Conservation (phyloP, 805 yeast genomes). For the Ogataea dorogensis region DNA sequence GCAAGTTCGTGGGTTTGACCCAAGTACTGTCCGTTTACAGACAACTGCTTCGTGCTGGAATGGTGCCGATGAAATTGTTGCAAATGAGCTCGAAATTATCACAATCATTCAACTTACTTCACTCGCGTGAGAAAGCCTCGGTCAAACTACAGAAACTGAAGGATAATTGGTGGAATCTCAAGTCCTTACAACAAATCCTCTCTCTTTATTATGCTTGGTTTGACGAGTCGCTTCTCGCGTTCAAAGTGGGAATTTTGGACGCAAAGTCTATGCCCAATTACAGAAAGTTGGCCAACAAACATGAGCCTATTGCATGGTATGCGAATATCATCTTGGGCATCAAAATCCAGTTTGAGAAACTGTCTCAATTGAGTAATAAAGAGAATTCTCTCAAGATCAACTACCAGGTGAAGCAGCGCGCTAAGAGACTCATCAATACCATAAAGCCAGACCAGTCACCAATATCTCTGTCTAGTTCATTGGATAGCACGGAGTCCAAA, state of each 20-base stretch:
- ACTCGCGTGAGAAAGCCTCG: conserved; percentile 16
- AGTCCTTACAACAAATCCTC: conserved; percentile 48
- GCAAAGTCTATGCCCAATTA: conserved; percentile 31
- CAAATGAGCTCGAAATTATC: conserved; percentile 37
- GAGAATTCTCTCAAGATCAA: conserved; percentile 56
- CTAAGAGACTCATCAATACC: conserved; percentile 32
- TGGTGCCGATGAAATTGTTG: conserved; percentile 58
- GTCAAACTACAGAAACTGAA: conserved; percentile 24
- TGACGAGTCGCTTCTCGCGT: conserved; percentile 61
- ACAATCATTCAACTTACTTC: conserved; percentile 14
- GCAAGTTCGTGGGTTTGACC: conserved; percentile 43
- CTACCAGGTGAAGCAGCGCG: conserved; percentile 58
- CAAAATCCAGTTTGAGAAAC: conserved; percentile 46
- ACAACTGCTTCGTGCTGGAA: conserved; percentile 68
- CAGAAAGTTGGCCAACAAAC: conserved; percentile 44
- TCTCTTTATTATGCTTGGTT: conserved; percentile 62
- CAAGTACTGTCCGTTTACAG: conserved; percentile 55
- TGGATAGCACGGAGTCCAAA: conserved; percentile 11
- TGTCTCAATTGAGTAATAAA: conserved; percentile 42
- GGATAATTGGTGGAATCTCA: conserved; percentile 40
- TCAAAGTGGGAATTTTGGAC: conserved; percentile 49
- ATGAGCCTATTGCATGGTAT: conserved; percentile 70
- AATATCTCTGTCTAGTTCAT: conserved; percentile 16
- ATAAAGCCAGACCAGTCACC: conserved; percentile 22
- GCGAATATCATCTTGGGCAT: conserved; percentile 58